Base-by-base conservation (phyloP, 176 grass and related monocot species). In the Olyra latifolia region DNA sequence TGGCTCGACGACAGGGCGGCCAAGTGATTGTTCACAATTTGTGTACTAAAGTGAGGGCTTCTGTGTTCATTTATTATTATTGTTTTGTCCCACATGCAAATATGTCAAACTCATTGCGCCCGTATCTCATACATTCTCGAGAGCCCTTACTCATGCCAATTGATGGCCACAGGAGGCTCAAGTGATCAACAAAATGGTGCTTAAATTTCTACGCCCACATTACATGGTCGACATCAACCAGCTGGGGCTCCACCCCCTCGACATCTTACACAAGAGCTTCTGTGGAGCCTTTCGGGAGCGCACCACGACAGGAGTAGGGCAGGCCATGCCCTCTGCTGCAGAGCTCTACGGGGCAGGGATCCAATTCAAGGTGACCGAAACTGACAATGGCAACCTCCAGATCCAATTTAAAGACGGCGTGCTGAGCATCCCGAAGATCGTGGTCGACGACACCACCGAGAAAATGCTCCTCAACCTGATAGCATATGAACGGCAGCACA, bases 311-410 rank as follows among this genome's bases (percentile, higher is more conserved):
- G 52, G 17, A 5, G 53, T 47, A 0, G 14, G 10, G 0, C 0
- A 1, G 5, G 53, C 82, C 43, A 74, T 88, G 53, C 69, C 59
- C 3, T 82, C 75, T 0, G 87, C 87, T 10, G 22, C 30, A 46
- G 90, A 96, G 71, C 83, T 92, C 2, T 67, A 75, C 16, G 90
- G 90, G 59, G 85, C 79, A 0, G 93, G 90, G 1, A 79, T 92
- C 54, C 69, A 39, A 8, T 96, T 96, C 76, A 76, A 25, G 75
- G 84, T n/a, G n/a, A n/a, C 82, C 45, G 16, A 71, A 8, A 62
- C 69, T 2, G 39, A n/a, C 7, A n/a, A n/a, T n/a, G n/a, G n/a
- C n/a, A 71, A 71, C 22, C 60, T 90, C 7, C 82, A 23, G 0
- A 71, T 92, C 17, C 68, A 49, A 12, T 97, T 92, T 30, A 16